Conservation (phyloP, 2,329 filamentous ascomycete genomes). For the Exophiala calicioides region DNA sequence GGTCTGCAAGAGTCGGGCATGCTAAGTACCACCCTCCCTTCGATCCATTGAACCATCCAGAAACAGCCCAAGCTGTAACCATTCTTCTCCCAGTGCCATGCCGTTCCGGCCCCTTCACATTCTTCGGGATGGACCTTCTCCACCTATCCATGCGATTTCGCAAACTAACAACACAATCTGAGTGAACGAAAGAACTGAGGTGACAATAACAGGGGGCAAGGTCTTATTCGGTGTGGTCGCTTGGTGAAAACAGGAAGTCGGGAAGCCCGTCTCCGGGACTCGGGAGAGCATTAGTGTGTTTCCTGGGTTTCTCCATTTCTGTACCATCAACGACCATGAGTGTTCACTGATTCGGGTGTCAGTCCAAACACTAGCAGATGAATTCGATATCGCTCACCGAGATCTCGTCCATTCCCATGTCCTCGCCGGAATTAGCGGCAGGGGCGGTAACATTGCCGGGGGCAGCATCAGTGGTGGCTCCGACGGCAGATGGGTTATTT, state of each 20-base stretch:
- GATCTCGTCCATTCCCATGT: slow-evolving; percentile 60
- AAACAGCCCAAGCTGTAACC: no score
- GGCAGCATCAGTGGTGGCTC: slow-evolving; percentile 44
- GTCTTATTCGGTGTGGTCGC: slow-evolving; percentile 10
- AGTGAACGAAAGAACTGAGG: slow-evolving; percentile 18
- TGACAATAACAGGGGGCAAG: not conserved
- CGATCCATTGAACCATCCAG: no score
- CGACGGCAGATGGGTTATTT: slow-evolving; percentile 45
- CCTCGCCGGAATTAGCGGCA: slow-evolving; percentile 49
- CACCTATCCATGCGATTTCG: slow-evolving; percentile 7
- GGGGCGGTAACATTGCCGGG: slow-evolving; percentile 51
- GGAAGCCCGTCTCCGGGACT: slow-evolving; percentile 3
- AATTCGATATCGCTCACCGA: slow-evolving; percentile 43
- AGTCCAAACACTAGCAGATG: slow-evolving; percentile 24
- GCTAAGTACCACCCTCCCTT: no score
- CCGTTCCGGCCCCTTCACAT: no score
- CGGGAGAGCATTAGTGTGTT: not conserved
- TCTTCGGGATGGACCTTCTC: no score
- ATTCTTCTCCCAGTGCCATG: no score
- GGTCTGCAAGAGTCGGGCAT: no score
- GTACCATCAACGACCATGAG: slow-evolving; percentile 10
- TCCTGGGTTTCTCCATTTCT: not conserved
- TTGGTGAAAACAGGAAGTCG: slow-evolving; percentile 10
- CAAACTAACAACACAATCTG: slow-evolving; percentile 22
- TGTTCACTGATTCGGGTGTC: slow-evolving; percentile 31